Percentiles rank a stretch among this genome's conserved stretches.
Evolutionary conservation across 2,329 filamentous ascomycete species (phyloP).

Genomic region (Didymella sp.): DNA sequence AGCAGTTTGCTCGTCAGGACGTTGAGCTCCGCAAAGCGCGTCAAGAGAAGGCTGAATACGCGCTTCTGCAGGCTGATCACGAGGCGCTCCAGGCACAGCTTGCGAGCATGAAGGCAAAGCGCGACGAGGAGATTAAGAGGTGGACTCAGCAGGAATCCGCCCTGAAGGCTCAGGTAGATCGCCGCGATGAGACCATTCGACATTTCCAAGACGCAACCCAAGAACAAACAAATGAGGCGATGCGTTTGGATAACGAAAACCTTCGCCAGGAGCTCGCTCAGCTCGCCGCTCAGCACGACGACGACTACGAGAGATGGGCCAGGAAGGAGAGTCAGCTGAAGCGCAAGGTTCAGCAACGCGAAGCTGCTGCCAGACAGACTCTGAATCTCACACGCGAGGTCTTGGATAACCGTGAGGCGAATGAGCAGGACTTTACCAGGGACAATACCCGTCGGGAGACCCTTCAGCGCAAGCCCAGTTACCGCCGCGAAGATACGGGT

Average conservation of each 20-base stretch:
- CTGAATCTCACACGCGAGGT: slow-evolving; percentile 44
- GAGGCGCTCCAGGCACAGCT: slow-evolving; percentile 74
- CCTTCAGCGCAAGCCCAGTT: slow-evolving; percentile 36
- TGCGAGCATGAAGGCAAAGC: slow-evolving; percentile 73
- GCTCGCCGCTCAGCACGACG: slow-evolving; percentile 44
- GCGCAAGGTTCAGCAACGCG: slow-evolving; percentile 44
- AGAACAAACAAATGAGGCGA: slow-evolving; percentile 48
- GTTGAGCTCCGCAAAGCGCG: slow-evolving; percentile 45
- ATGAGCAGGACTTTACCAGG: slow-evolving; percentile 30
- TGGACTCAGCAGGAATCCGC: slow-evolving; percentile 44
- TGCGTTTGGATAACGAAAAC: slow-evolving; percentile 51
- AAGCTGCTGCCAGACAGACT: slow-evolving; percentile 35
- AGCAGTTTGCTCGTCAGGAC: slow-evolving; percentile 44
- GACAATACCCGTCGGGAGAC: slow-evolving; percentile 28
- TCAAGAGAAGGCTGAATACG: slow-evolving; percentile 47
- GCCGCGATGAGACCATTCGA: slow-evolving; percentile 50
- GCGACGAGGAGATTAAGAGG: slow-evolving; percentile 59
- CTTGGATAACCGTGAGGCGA: slow-evolving; percentile 35
- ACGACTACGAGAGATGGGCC: slow-evolving; percentile 44
- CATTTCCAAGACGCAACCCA: slow-evolving; percentile 47
- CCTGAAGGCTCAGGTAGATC: slow-evolving; percentile 43
- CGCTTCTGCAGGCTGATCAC: slow-evolving; percentile 74
- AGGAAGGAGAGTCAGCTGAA: slow-evolving; percentile 43
- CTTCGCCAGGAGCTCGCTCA: slow-evolving; percentile 50
- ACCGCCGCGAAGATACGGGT: slow-evolving; percentile 43